A percentile compares a stretch with the other conserved stretches of the same genome.
These are phyloP conservation scores for Neonothopanus nambi DNA, from an alignment of 1,284 basidiomycete genomes.

Conservation along the genomic window DNA sequence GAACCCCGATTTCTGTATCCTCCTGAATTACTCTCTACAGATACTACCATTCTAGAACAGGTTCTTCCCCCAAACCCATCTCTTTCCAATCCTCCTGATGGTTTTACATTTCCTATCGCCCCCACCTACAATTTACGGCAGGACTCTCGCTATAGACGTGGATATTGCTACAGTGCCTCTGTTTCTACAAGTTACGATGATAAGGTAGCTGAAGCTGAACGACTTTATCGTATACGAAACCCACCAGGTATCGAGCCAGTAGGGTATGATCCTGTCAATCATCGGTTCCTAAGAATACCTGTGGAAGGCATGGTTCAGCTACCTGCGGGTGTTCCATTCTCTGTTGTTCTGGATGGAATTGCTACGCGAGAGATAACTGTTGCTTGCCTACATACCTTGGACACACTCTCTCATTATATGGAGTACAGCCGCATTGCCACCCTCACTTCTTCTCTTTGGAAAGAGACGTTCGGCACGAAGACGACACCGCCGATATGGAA, in stretches of 20 bases:
- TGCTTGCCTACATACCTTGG: not conserved
- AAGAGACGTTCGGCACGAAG: not conserved
- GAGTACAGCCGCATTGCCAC: not conserved
- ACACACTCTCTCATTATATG: not conserved
- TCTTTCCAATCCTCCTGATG: too few relatives aligned
- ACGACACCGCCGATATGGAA: not conserved
- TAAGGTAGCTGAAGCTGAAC: not conserved
- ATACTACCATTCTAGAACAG: too few relatives aligned
- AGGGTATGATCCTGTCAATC: not conserved
- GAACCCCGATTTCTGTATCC: too few relatives aligned
- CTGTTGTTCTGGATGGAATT: not conserved
- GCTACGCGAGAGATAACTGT: not conserved
- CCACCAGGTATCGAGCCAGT: slow-evolving; percentile 1
- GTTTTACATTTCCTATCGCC: not conserved
- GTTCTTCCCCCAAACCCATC: too few relatives aligned
- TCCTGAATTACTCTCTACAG: too few relatives aligned
- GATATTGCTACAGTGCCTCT: slow-evolving; percentile 1
- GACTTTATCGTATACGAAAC: not conserved
- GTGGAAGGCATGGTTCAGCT: slow-evolving; percentile 8
- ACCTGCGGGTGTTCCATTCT: slow-evolving; percentile 1
- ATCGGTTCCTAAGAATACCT: not conserved
- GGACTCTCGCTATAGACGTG: not conserved
- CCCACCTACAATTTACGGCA: not conserved
- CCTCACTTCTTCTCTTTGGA: not conserved
- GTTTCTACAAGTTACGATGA: not conserved